A percentile compares a stretch with the other conserved stretches of the same genome.
Conservation (phyloP, 495 filamentous ascomycete genomes). For the Echria macrotheca region DNA sequence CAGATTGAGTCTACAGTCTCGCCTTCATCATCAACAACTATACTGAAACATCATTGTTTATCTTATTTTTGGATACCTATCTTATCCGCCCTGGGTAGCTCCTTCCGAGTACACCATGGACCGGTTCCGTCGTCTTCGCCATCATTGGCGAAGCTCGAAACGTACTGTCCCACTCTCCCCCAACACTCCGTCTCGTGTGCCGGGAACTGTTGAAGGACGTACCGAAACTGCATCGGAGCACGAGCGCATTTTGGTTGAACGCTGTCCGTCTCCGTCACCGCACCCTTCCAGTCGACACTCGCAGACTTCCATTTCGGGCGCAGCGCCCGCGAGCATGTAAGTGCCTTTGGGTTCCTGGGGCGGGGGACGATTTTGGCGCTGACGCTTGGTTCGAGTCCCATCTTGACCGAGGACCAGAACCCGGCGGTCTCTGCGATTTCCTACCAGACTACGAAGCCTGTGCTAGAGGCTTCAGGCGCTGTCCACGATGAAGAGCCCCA, state of each 20-base stretch:
- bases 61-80: not conserved
- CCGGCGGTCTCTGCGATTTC: not conserved
- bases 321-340: not conserved
- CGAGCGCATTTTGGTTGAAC: not conserved
- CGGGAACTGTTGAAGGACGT: not conserved
- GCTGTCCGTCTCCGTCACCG: not conserved
- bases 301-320: not conserved
- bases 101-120: not conserved
- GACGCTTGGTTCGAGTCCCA: not conserved
- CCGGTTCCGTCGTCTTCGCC: not conserved
- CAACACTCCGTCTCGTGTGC: not conserved
- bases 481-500: not conserved
- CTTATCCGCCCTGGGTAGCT: no score
- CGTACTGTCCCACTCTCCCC: not conserved
- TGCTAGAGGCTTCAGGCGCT: not conserved
- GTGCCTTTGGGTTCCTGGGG: not conserved
- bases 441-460: not conserved
- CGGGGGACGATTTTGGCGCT: not conserved
- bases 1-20: not conserved
- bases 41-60: not conserved
- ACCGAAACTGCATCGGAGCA: not conserved
- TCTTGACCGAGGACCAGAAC: not conserved
- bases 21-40: not conserved
- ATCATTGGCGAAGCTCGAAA: slow-evolving; percentile 2
- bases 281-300: not conserved